Evolutionary conservation across 148 eudicot genomes (phyloP).

Genomic region (Rheum nobile): DNA sequence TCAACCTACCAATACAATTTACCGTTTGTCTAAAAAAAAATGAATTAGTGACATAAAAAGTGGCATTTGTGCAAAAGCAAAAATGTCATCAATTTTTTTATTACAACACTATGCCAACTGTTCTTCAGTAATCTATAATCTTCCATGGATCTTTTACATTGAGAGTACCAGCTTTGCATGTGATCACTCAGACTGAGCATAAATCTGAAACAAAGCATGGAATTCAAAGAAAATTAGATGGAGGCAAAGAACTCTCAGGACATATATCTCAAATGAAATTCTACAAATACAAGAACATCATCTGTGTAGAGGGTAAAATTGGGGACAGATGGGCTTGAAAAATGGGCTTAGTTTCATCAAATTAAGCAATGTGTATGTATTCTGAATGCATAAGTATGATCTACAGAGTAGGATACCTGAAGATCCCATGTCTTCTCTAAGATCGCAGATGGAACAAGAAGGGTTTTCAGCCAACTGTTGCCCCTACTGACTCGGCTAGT

Average conservation of each 20-base stretch:
- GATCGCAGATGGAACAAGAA: neutral
- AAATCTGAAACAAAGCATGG: no score
- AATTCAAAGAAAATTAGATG: neutral
- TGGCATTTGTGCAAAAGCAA: no score
- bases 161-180: no score
- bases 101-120: no score
- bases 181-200: no score
- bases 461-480: conserved; percentile 25
- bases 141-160: no score
- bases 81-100: no score
- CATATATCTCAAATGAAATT: neutral
- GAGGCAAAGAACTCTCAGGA: neutral
- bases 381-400: neutral
- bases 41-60: no score
- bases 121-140: no score
- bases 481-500: conserved; percentile 58
- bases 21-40: no score
- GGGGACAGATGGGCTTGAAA: neutral
- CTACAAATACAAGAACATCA: neutral
- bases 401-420: neutral
- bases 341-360: neutral
- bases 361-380: neutral
- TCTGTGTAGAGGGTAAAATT: neutral
- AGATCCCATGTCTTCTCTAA: neutral
- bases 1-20: no score